A percentile compares a stretch with the other conserved stretches of the same genome.
Conservation (phyloP, 2,329 filamentous ascomycete species). For the Arthroderma sp. region DNA sequence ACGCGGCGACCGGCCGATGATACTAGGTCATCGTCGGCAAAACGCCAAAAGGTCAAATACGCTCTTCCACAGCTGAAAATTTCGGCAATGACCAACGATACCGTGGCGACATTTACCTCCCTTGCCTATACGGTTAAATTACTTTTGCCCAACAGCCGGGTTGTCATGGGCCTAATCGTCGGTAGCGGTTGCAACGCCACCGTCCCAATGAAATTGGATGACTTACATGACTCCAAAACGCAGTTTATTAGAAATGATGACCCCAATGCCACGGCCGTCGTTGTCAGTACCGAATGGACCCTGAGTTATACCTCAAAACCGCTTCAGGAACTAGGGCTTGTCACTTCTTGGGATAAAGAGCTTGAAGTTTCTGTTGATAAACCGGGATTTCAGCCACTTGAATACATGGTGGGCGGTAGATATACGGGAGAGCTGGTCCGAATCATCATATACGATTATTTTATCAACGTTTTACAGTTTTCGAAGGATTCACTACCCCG, state of each 20-base stretch:
- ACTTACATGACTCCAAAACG: constrained; percentile 49
- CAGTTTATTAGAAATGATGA: constrained; percentile 29
- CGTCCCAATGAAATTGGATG: constrained; percentile 49
- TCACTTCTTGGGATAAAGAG: constrained; percentile 54
- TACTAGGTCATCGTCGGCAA: constrained; percentile 12
- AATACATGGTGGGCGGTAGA: constrained; percentile 64
- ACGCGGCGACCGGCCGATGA: constrained; percentile 21
- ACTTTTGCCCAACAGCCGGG: constrained; percentile 42
- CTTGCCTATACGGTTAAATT: constrained; percentile 53
- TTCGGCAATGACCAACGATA: constrained; percentile 63
- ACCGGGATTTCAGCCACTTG: constrained; percentile 63
- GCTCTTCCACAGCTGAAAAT: constrained; percentile 51
- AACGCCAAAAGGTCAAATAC: constrained; percentile 17
- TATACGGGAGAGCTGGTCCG: constrained; percentile 62
- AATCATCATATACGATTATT: constrained; percentile 51
- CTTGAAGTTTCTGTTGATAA: constrained; percentile 50
- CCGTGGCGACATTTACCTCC: constrained; percentile 63
- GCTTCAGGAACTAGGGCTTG: constrained; percentile 45
- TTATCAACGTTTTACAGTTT: constrained; percentile 33
- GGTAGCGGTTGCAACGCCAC: constrained; percentile 68
- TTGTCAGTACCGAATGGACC: constrained; percentile 69
- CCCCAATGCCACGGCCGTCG: constrained; percentile 43
- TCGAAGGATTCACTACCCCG: constrained; percentile 36
- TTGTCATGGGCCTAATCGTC: constrained; percentile 62
- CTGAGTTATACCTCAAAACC: constrained; percentile 56